Evolutionary conservation across 768 basidiomycete species (phyloP).

Genomic region (Pisolithus tinctorius): DNA sequence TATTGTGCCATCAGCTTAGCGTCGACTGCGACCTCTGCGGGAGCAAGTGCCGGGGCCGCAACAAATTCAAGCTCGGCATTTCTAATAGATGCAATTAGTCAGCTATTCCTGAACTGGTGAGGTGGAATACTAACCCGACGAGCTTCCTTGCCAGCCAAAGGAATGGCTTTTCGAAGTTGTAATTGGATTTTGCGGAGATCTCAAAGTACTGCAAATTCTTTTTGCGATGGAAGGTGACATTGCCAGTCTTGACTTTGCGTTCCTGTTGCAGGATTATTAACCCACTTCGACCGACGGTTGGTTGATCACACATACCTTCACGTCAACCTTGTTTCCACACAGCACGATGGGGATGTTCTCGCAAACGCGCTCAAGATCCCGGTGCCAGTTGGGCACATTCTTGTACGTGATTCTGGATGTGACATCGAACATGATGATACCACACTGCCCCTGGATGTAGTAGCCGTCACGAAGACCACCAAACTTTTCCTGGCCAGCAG

Average conservation of each 20-base stretch:
- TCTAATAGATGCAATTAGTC: constrained; percentile 32
- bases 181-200: constrained; percentile 99
- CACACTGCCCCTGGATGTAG: constrained; percentile 97
- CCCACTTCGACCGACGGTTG: constrained; percentile 1
- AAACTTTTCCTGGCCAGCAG: constrained; percentile 99
- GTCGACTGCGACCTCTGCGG: constrained; percentile 89
- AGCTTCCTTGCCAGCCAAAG: constrained; percentile 98
- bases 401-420: constrained; percentile 99
- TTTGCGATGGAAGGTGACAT: constrained; percentile 99
- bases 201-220: constrained; percentile 99
- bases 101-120: not conserved
- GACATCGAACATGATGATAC: constrained; percentile 99
- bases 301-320: constrained; percentile 64
- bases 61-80: constrained; percentile 90
- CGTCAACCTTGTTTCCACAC: constrained; percentile 99
- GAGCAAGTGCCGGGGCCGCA: constrained; percentile 91
- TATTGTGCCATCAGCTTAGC: constrained; percentile 71
- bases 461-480: constrained; percentile 97
- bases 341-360: constrained; percentile 99
- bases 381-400: constrained; percentile 99
- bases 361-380: constrained; percentile 98
- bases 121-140: constrained; percentile 64
- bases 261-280: constrained; percentile 48
- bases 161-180: constrained; percentile 99
- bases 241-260: constrained; percentile 98